Base-by-base conservation (phyloP, 2,329 filamentous ascomycete genomes). In the Cordyceps cicadae region DNA sequence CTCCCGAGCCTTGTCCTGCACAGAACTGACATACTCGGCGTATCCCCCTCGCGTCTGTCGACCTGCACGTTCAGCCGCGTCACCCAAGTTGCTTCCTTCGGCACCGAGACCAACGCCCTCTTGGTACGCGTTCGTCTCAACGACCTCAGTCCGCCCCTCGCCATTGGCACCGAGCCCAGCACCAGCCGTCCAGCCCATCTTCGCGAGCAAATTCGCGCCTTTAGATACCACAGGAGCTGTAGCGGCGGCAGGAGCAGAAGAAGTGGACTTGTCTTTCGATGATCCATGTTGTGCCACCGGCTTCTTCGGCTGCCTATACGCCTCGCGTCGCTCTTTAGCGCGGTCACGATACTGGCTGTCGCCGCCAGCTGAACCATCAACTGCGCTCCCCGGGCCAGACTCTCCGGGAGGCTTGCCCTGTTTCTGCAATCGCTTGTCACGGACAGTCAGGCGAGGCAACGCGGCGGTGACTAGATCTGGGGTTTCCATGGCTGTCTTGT, bases 171-270 rank as follows among this genome's bases (percentile, higher is more conserved):
- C 87, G 4, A 90, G 76, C 0, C 87, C 87, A 61, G 81, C 78
- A 9, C 87, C 87, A 1, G 79, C 76, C 24, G 76, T 83, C 87
- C 87, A 90, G 29, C 87, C 87, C 83, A 89, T 88, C 76, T 89
- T 90, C 45, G 85, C 83, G 45, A 90, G 76, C 68, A 90, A 78
- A 3, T 84, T 83, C 0, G 85, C 85, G 14, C 87, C 86, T 70
- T 87, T 89, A 41, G 83, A 85, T 62, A 77, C 74, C 64, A 73
- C 67, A 59, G 59, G 62, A 39, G 62, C 76, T 21, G 74, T 67
- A 59, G 59, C 62, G 39, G 62, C 58, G 53, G 54, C 56, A 12
- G 39, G 54, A 57, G 49, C 50, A 48, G 51, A 41, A 62, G 37
- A 8, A 12, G 11, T 12, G 1, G 12, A 17, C 19, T 60, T 53